Evolutionary conservation across 352 stramenopile genomes (phyloP), one percentile per base, ranked within the genome.

Genomic region (Globisporangium cystogenes): DNA sequence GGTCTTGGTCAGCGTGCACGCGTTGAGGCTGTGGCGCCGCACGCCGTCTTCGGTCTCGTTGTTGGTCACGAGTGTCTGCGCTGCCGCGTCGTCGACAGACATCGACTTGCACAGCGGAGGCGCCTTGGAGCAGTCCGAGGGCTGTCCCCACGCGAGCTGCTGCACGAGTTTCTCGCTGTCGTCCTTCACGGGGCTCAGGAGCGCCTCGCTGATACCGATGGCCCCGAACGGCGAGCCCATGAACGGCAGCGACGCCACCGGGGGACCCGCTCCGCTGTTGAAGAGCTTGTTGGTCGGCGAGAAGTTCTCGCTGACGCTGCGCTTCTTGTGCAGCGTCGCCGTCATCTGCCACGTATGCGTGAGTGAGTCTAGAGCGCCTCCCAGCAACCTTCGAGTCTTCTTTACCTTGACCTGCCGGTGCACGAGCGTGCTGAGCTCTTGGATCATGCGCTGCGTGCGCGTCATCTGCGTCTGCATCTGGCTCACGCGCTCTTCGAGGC

Each of bases 381-480:
- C 4, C 15, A 31, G 14, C 4, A 1, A 3, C 6, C 10, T 4
- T 31, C n/a, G 7, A 4, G 21, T 20, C 16, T 15, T 15, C 10
- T 18, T 29, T 20, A 80, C 70, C 59, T 81, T 68, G 46, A 82
- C 46, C 50, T 84, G 76, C n/a, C 68, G 67, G 27, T 80, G 53
- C n/a, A 87, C 50, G 4, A 77, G 42, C 7, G 58, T 33, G n/a
- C 37, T 79, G 33, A 88, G 55, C 5, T 80, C 67, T 3, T 62
- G 65, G 21, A 89, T 66, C 75, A 81, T 82, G 41, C 59, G 47
- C 49, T 87, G 72, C 15, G 75, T 81, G 4, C 51, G 53, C 8
- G 63, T 35, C 10, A 76, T 55, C 18, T 84, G 72, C 6, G 47
- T 43, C 42, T 84, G 68, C 46, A 89, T 59, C n/a, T 64, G 45